These are phyloP conservation scores for Solanum hybrid DNA, from an alignment of 305 asterid species.

Conservation along the genomic window DNA sequence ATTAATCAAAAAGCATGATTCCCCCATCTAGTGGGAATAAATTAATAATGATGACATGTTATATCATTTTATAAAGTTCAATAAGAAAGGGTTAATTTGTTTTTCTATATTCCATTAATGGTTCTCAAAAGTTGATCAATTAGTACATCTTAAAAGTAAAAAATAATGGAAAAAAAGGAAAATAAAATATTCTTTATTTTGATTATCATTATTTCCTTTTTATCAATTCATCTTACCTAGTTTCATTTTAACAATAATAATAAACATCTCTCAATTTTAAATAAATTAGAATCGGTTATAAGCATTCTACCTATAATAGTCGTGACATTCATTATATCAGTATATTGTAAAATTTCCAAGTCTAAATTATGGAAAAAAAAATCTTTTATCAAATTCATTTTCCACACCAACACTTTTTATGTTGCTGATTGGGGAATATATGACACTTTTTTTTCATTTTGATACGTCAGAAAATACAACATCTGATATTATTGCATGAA, in stretches of 20 bases:
- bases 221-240: background rate
- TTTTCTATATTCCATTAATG: background rate
- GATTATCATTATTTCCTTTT: background rate
- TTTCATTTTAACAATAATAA: background rate
- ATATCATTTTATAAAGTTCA: background rate
- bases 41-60: background rate
- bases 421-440: background rate
- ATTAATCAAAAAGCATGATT: background rate
- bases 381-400: background rate
- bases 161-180: background rate
- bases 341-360: background rate
- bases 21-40: background rate
- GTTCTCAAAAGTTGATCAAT: background rate
- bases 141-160: background rate
- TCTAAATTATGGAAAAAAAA: too few species aligned
- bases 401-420: background rate
- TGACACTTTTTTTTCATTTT: background rate
- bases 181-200: background rate
- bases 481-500: background rate
- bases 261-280: background rate
- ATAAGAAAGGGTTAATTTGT: background rate
- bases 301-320: background rate
- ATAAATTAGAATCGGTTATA: too few species aligned
- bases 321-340: background rate
- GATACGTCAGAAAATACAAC: background rate